Evolutionary conservation across 305 asterid species (phyloP).

Genomic region (Fraxinus nigra): DNA sequence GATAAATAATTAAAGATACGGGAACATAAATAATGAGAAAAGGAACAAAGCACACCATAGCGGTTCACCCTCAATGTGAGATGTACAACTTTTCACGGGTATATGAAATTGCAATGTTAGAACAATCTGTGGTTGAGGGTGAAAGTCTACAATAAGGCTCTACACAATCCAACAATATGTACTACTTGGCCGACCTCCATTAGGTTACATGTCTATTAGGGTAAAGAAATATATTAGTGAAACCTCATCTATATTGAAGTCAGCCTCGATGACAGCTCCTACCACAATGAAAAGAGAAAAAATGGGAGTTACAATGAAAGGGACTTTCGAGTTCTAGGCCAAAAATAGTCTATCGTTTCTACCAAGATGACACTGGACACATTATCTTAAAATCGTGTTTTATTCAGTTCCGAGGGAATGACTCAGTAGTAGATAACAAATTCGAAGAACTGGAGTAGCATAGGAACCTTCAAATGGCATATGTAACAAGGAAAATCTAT

Average conservation of each 20-base stretch:
- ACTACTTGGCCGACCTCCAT: neutral
- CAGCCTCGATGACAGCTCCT: neutral
- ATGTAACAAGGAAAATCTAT: neutral
- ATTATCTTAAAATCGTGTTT: neutral
- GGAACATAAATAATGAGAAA: neutral
- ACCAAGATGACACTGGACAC: constrained; percentile 13
- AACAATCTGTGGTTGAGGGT: neutral
- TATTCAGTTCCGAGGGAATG: neutral
- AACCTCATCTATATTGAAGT: neutral
- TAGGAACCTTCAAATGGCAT: neutral
- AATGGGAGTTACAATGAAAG: neutral
- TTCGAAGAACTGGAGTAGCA: neutral
- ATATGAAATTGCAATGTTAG: neutral
- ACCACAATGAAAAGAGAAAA: neutral
- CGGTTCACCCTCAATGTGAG: neutral
- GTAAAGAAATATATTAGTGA: neutral
- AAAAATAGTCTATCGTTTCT: neutral
- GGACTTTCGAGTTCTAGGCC: neutral
- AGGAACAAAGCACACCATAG: neutral
- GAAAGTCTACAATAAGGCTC: neutral
- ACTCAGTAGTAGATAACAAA: neutral
- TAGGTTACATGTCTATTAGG: neutral
- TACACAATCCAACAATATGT: neutral
- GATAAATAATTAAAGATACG: neutral
- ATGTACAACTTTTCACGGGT: neutral